Evolutionary conservation across 2,329 filamentous ascomycete genomes (phyloP).

Genomic region (Pseudogymnoascus sp.): DNA sequence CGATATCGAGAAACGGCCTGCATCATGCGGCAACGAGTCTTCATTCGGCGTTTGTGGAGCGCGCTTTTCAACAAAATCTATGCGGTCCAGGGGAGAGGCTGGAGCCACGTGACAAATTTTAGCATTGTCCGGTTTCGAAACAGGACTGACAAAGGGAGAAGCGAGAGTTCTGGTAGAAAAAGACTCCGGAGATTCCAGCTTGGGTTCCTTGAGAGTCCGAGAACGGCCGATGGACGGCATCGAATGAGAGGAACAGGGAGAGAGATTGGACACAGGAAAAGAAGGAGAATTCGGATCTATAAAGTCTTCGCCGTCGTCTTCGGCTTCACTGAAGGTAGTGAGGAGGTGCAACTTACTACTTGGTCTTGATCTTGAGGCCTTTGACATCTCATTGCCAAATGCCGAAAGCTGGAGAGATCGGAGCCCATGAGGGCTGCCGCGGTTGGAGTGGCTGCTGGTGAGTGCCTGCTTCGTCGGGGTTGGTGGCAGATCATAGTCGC

Average conservation of each 20-base stretch:
- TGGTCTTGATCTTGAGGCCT: conserved; percentile 24
- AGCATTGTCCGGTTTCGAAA: conserved; percentile 41
- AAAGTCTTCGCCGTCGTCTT: conserved; percentile 24
- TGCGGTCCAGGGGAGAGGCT: conserved; percentile 56
- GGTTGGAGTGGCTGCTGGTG: conserved; percentile 15
- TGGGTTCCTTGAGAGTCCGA: conserved; percentile 28
- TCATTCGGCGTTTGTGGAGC: conserved; percentile 77
- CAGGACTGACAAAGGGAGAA: conserved; percentile 26
- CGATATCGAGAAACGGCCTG: conserved; percentile 76
- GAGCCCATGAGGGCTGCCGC: conserved; percentile 26
- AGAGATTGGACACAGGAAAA: conserved; percentile 29
- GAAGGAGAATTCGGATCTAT: conserved; percentile 28
- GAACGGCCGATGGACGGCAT: conserved; percentile 35
- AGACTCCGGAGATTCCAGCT: conserved; percentile 23
- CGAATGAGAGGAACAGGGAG: conserved; percentile 29
- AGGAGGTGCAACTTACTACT: conserved; percentile 31
- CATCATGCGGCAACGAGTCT: conserved; percentile 65
- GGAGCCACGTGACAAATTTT: conserved; percentile 42
- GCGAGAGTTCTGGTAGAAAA: conserved; percentile 23
- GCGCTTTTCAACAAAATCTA: conserved; percentile 39
- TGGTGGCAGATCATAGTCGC: conserved; percentile 72
- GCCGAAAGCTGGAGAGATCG: conserved; percentile 23
- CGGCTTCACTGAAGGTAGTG: conserved; percentile 23
- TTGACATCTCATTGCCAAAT: conserved; percentile 21
- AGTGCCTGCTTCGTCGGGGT: conserved; percentile 76